Base-by-base conservation (phyloP, 306 rosid species). In the Heteromeles arbutifolia region DNA sequence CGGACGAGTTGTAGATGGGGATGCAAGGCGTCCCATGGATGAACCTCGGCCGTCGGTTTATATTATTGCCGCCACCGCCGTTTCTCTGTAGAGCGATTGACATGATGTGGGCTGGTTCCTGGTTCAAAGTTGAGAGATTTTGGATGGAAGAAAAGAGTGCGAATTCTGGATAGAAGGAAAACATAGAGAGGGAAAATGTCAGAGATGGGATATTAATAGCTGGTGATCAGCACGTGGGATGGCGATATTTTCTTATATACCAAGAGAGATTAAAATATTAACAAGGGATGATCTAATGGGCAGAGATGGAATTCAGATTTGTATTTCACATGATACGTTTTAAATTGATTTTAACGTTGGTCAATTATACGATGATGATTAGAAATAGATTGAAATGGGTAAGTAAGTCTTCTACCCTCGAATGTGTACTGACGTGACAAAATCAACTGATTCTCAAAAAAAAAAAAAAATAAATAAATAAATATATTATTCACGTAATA, bases 181-280 rank as follows among this genome's bases (percentile, higher is more conserved):
- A 68, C 34, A 62, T 4, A 34, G 57, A 18, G 32, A 77, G 3
- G 21, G 11, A 4, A 7, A 1, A 4, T n/a, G 64, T 59, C 39
- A 1, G 59, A 25, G 59, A 3, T 58, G 72, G 80, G 76, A 34
- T 86, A 83, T 81, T 69, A 79, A 72, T 81, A 77, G 78, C 43
- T 4, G 78, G 73, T 67, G 61, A 26, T 44, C 68, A 65, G 74
- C 92, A 88, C 90, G 86, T 88, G 90, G 88, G 82, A 48, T 28
- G 72, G 79, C 82, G 84, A 84, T 73, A 73, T 81, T 82, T 84
- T 39, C 41, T 26, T 31, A 28, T 26, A 44, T n/a, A n/a, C 8
- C 0, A 32, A 1, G 37, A 32, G 37, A 6, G 8, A 32, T 32
- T 32, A 32, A 32, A 32, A 32, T 32, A 32, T 32, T 37, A 37